phyloP scores from a whole-genome alignment of 768 basidiomycete species.

The Tremella mesenterica region DNA sequence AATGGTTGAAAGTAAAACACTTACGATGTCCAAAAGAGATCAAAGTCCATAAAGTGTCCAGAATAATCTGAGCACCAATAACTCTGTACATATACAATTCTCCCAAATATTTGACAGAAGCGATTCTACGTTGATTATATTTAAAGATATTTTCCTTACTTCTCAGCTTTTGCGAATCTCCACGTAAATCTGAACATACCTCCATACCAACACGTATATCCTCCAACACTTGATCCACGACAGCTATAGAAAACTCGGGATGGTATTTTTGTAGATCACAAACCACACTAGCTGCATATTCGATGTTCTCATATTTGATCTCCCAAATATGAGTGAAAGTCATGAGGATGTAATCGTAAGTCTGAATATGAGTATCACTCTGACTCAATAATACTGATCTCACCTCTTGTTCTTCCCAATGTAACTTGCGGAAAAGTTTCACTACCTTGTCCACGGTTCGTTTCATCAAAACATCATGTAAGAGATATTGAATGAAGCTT shows the following conservation, averaged over 20 bases:
- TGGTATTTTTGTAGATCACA: constrained; percentile 92
- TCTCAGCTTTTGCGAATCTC: background rate
- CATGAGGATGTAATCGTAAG: constrained; percentile 63
- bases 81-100: constrained; percentile 95
- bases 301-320: constrained; percentile 81
- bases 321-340: constrained; percentile 99
- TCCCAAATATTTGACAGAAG: constrained; percentile 87
- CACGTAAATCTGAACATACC: constrained; percentile 29
- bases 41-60: constrained; percentile 88
- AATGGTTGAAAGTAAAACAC: constrained; percentile 35
- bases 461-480: constrained; percentile 85
- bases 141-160: constrained; percentile 74
- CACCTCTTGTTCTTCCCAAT: constrained; percentile 73
- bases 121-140: constrained; percentile 83
- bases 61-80: constrained; percentile 76
- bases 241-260: constrained; percentile 72
- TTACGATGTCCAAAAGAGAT: constrained; percentile 92
- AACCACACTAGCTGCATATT: constrained; percentile 83
- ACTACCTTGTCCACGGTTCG: constrained; percentile 93
- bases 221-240: constrained; percentile 91
- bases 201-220: constrained; percentile 84
- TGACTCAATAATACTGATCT: background rate
- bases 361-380: constrained; percentile 45
- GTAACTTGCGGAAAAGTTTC: constrained; percentile 80
- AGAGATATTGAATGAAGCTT: constrained; percentile 88